These are phyloP conservation scores for Paradendryphiella salina DNA, from an alignment of 2,329 filamentous ascomycete genomes.

Conservation along the genomic window DNA sequence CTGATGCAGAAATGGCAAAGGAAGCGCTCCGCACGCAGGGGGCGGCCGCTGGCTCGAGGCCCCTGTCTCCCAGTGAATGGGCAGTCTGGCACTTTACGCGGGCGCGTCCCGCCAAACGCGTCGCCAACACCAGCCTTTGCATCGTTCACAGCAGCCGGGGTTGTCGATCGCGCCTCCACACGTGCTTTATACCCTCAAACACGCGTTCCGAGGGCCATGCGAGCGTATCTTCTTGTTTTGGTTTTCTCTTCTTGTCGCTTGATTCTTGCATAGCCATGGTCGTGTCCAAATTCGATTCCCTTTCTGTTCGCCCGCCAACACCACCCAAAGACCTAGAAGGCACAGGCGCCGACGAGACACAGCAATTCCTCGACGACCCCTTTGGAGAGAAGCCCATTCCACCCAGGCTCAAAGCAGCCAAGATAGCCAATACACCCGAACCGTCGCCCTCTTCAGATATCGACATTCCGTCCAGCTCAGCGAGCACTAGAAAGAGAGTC, in stretches of 20 bases:
- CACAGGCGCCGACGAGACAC: conserved; percentile 44
- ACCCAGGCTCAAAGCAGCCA: conserved; percentile 27
- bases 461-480: conserved; percentile 38
- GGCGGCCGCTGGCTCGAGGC: conserved; percentile 6
- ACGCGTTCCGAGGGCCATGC: conserved; percentile 32
- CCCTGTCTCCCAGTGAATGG: conserved; percentile 15
- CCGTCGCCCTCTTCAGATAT: conserved; percentile 51
- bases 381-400: conserved; percentile 42
- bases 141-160: conserved; percentile 5
- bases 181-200: conserved; percentile 13
- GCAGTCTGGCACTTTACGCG: conserved; percentile 22
- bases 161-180: conserved; percentile 20
- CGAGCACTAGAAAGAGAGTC: conserved; percentile 53
- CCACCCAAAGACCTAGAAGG: conserved; percentile 55
- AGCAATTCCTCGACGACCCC: conserved; percentile 50
- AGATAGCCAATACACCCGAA: conserved; percentile 45
- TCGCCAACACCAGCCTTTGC: conserved; percentile 22
- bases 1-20: no score
- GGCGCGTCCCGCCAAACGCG: conserved; percentile 20
- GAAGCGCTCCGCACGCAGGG: neutral
- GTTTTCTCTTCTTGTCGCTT: conserved; percentile 28
- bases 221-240: conserved; percentile 19
- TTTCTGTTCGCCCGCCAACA: conserved; percentile 59
- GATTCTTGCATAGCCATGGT: conserved; percentile 47
- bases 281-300: conserved; percentile 49